Base-by-base conservation (phyloP, 2,329 filamentous ascomycete species). In the Sporothrix brasiliensis region DNA sequence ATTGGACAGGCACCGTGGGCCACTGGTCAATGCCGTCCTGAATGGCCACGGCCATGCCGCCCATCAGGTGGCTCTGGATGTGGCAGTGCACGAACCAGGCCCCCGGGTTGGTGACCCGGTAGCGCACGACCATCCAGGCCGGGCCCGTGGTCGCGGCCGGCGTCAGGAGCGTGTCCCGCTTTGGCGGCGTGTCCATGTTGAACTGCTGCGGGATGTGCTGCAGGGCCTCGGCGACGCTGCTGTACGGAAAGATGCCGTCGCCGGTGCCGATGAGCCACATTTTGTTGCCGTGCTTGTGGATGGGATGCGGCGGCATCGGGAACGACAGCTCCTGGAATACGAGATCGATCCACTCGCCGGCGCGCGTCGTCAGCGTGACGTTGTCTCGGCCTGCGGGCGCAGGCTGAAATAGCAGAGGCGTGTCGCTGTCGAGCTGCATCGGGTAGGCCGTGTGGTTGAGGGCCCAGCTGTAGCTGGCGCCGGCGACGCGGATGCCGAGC, bases 271-370 rank as follows among this genome's bases (percentile, higher is more conserved):
- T 81, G 24, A 84, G 78, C 74, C 82, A 89, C 79, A 85, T 87
- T 76, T 87, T 88, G 74, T 84, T 87, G 61, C 84, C 84, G 77
- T 90, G 88, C 79, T 89, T 89, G 81, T 90, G 88, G 67, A 90
- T 85, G 0, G 87, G 85, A 71, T 90, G 88, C 11, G 84, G 80
- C 4, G 84, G 86, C 74, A 87, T 84, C 7, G 84, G 79, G 3
- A 78, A 77, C 2, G 75, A 75, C n/a, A 77, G 76, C 1, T 83
- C 78, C 41, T 81, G 77, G 71, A 87, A 80, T 72, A 89, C 79
- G n/a, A 88, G 75, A 74, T 89, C 87, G 10, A 88, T 79, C 86
- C 86, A 88, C 1, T 82, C 80, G 73, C 79, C 77, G 70, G 83
- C 80, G 30, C 73, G 75, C 9, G 84, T 86, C 6, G 79, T 78